Conservation (phyloP, 495 filamentous ascomycete genomes). For the Penicillium ucsense region DNA sequence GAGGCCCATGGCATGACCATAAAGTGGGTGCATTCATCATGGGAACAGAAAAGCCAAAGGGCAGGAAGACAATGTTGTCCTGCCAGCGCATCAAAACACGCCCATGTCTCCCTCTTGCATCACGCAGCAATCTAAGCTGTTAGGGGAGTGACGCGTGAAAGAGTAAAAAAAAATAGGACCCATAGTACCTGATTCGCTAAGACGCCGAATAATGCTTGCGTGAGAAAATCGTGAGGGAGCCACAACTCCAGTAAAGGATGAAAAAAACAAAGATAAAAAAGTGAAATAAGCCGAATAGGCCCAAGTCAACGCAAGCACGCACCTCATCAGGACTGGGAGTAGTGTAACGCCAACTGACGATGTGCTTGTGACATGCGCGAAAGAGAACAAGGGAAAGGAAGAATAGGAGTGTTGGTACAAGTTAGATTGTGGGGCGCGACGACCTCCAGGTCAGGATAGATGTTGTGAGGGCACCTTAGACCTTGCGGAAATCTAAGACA, state of each 20-base stretch:
- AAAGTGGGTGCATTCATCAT: conserved; percentile 8
- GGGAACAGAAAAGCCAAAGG: conserved; percentile 14
- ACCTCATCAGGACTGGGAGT: too few relatives aligned
- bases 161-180: conserved; percentile 19
- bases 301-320: too few relatives aligned
- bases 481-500: conserved; percentile 55
- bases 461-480: conserved; percentile 27
- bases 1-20: conserved; percentile 11
- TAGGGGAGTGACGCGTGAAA: conserved; percentile 12
- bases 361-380: conserved; percentile 13
- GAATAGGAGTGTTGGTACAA: conserved; percentile 49
- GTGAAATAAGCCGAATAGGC: not conserved
- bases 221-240: conserved; percentile 26
- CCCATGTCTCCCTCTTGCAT: conserved; percentile 20
- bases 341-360: too few relatives aligned
- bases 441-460: conserved; percentile 9
- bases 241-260: not conserved
- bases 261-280: conserved; percentile 7
- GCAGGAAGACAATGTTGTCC: conserved; percentile 41
- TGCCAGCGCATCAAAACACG: conserved; percentile 57
- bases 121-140: conserved; percentile 45
- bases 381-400: conserved; percentile 24
- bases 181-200: conserved; percentile 30
- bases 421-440: conserved; percentile 24
- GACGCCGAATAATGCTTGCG: conserved; percentile 45